Conservation (phyloP, 768 basidiomycete genomes). For the Amanita pallidorosea region DNA sequence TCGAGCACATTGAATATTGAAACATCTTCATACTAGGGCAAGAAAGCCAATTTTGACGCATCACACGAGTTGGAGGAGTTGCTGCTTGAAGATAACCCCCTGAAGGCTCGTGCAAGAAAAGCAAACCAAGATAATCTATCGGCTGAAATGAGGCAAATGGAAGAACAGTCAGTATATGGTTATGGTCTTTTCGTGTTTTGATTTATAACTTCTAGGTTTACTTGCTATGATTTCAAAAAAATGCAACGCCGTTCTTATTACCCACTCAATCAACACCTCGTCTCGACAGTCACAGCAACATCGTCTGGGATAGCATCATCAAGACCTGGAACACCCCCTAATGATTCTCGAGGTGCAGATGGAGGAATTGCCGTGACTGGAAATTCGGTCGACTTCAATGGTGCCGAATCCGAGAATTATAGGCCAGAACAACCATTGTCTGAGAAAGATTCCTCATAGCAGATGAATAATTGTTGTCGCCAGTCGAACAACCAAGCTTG, state of each 20-base stretch:
- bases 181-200: not conserved
- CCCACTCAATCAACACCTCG: slow-evolving; percentile 68
- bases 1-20: slow-evolving; percentile 6
- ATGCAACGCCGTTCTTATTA: slow-evolving; percentile 90
- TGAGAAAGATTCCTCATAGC: slow-evolving; percentile 44
- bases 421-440: slow-evolving; percentile 29
- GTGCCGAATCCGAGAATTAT: slow-evolving; percentile 24
- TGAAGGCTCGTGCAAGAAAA: slow-evolving; percentile 91
- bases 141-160: slow-evolving; percentile 94
- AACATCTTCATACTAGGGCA: slow-evolving; percentile 45
- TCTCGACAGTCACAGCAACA: slow-evolving; percentile 65
- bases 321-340: slow-evolving; percentile 62
- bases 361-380: slow-evolving; percentile 28
- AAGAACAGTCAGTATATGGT: slow-evolving; percentile 69
- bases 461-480: not conserved
- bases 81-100: slow-evolving; percentile 89
- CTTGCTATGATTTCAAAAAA: slow-evolving; percentile 85
- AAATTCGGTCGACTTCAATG: slow-evolving; percentile 30
- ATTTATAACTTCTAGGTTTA: slow-evolving; percentile 46
- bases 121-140: slow-evolving; percentile 83
- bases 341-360: slow-evolving; percentile 32
- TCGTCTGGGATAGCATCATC: slow-evolving; percentile 62
- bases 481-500: not conserved
- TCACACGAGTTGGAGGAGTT: slow-evolving; percentile 97
- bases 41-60: slow-evolving; percentile 98